phyloP scores from a whole-genome alignment of 768 basidiomycete species.

The Pleurotus eryngii region DNA sequence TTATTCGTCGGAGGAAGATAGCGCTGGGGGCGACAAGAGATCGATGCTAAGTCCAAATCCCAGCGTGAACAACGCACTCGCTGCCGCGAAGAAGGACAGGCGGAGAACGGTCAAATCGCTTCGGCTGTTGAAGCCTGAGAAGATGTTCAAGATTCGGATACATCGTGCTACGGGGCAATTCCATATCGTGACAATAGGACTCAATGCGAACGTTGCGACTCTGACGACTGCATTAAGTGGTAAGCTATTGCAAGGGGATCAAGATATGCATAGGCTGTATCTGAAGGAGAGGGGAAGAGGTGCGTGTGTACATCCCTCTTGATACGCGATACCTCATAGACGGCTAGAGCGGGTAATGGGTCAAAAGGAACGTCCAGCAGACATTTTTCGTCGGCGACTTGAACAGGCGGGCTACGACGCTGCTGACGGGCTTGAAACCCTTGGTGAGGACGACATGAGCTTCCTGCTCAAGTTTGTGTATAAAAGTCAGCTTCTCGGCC shows the following conservation, averaged over 20 bases:
- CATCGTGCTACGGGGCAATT: constrained; percentile 72
- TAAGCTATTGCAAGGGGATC: constrained; percentile 49
- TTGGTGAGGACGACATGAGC: constrained; percentile 74
- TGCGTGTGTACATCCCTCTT: constrained; percentile 26
- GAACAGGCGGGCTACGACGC: constrained; percentile 88
- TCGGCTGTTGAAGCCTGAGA: not conserved
- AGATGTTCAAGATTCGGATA: constrained; percentile 65
- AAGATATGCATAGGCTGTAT: constrained; percentile 63
- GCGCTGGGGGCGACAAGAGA: constrained; percentile 11
- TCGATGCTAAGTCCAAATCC: constrained; percentile 6
- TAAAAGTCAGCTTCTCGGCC: constrained; percentile 69
- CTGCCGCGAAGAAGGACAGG: constrained; percentile 2
- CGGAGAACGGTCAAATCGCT: constrained; percentile 8
- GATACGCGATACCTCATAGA: not conserved
- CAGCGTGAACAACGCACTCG: not conserved
- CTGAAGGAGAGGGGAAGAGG: constrained; percentile 75
- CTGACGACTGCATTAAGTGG: constrained; percentile 59
- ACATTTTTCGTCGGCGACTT: constrained; percentile 78
- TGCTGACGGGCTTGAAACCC: constrained; percentile 72
- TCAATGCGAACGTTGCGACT: constrained; percentile 65
- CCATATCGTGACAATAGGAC: constrained; percentile 62
- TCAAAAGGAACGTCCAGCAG: constrained; percentile 78
- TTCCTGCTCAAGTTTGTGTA: constrained; percentile 91
- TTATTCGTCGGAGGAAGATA: constrained; percentile 42
- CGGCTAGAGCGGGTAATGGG: constrained; percentile 76